Conservation (phyloP, 2,329 filamentous ascomycete genomes). For the Daldinia sp. region DNA sequence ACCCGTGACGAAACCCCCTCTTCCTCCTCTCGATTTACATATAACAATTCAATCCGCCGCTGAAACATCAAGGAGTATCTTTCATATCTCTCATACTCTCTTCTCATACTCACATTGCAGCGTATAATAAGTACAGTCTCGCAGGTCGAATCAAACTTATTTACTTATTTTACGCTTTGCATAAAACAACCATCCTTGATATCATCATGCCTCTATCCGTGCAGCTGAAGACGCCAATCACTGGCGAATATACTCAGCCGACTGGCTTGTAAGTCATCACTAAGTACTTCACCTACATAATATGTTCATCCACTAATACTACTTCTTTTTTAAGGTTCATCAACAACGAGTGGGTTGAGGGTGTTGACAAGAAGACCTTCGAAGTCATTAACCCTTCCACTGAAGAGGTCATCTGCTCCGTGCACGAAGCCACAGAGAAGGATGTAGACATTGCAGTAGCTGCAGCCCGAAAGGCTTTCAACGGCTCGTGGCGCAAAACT, state of each 20-base stretch:
- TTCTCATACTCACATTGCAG: background rate
- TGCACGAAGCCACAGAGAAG: slow-evolving; percentile 89
- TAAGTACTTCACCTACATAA: slow-evolving; percentile 3
- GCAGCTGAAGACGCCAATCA: slow-evolving; percentile 76
- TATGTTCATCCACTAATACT: slow-evolving; percentile 41
- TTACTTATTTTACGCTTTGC: slow-evolving; percentile 20
- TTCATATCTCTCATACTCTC: too few relatives aligned
- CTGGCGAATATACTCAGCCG: slow-evolving; percentile 70
- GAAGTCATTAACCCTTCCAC: slow-evolving; percentile 91
- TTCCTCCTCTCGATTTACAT: slow-evolving; percentile 10
- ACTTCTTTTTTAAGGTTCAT: slow-evolving; percentile 73
- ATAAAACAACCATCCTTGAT: slow-evolving; percentile 16
- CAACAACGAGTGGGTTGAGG: slow-evolving; percentile 90
- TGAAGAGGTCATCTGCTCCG: slow-evolving; percentile 85
- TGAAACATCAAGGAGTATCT: background rate
- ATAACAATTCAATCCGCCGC: slow-evolving; percentile 12
- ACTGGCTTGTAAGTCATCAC: slow-evolving; percentile 67
- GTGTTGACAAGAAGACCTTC: slow-evolving; percentile 88
- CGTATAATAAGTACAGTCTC: slow-evolving; percentile 7
- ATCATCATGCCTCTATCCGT: slow-evolving; percentile 63
- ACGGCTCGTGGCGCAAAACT: slow-evolving; percentile 75
- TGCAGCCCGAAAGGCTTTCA: slow-evolving; percentile 87
- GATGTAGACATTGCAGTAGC: slow-evolving; percentile 84
- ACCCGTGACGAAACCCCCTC: background rate
- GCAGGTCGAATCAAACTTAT: slow-evolving; percentile 11